Base-by-base conservation (phyloP, 2,329 filamentous ascomycete species). In the Exophiala viscosa region DNA sequence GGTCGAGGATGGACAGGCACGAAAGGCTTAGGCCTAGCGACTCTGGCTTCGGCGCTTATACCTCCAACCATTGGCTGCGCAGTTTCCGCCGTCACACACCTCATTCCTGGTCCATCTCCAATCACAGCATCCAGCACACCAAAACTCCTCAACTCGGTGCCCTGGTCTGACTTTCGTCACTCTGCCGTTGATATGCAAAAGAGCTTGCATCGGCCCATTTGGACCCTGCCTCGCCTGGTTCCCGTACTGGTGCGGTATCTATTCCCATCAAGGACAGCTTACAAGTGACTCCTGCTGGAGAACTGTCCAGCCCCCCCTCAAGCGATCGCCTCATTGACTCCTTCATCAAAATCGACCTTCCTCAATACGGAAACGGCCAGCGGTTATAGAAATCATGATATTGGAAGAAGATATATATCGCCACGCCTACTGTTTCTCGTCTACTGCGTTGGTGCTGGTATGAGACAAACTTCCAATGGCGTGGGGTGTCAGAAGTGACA, bases 21-120 rank as follows among this genome's bases (percentile, higher is more conserved):
- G 15, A 45, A 52, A 31, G 46, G 23, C 23, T 28, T 28, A 28
- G 23, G 23, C 5, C 23, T 28, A 4, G 13, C 38, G 34, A 39
- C 39, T 44, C 13, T n/a, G n/a, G n/a, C n/a, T 23, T 39, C 32
- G 33, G 56, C 56, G 56, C 56, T 59, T 59, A 55, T 28, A 45
- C 23, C 23, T 11, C 14, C 15, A 33, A 14, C 52, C 38, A 58
- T 58, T 58, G 52, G 55, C 55, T 47, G 48, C 46, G 14, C 34
- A 42, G 13, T 28, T 17, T 28, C 31, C 39, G 39, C 47, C 38
- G 49, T 59, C 56, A 59, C 56, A 59, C 56, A 53, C 43, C 42
- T 38, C 32, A 31, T 23, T 18, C 20, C 13, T 31, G 15, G 42
- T 9, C 33, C 38, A 32, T 18, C 33, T 14, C 54, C 53, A 59